Evolutionary conservation across 495 filamentous ascomycete species (phyloP).

Genomic region (Daldinia vernicosa): DNA sequence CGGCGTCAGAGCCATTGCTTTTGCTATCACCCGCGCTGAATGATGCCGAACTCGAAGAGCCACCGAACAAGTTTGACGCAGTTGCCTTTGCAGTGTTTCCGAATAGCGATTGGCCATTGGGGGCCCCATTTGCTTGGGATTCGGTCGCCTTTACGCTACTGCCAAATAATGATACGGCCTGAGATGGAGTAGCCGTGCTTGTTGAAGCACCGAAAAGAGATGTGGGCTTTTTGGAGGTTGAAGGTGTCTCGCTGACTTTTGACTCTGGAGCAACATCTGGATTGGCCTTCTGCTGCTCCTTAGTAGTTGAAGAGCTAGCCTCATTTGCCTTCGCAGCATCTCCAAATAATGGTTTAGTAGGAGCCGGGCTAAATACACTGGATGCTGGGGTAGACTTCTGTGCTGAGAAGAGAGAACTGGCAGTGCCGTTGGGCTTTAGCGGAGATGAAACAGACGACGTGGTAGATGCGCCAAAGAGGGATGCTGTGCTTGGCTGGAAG

Average conservation of each 20-base stretch:
- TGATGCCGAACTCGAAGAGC: constrained; percentile 26
- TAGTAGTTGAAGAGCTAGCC: constrained; percentile 40
- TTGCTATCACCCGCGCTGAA: constrained; percentile 6
- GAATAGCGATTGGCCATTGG: constrained; percentile 11
- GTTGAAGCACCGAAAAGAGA: constrained; percentile 44
- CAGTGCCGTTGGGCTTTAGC: constrained; percentile 12
- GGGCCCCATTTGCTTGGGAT: not conserved
- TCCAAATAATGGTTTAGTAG: constrained; percentile 39
- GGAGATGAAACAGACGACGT: constrained; percentile 12
- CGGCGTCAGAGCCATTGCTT: constrained; percentile 23
- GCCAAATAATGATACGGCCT: constrained; percentile 22
- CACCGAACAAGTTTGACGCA: constrained; percentile 45
- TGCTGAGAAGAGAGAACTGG: constrained; percentile 25
- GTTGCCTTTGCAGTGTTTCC: constrained; percentile 6
- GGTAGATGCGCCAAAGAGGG: constrained; percentile 28
- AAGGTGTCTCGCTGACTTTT: constrained; percentile 33
- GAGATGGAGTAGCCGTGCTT: constrained; percentile 22
- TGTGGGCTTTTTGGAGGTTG: constrained; percentile 22
- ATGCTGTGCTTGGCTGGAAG: constrained; percentile 20
- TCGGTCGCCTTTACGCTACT: constrained; percentile 4
- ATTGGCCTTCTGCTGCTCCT: constrained; percentile 34
- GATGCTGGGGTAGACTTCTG: constrained; percentile 25
- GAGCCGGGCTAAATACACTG: constrained; percentile 27
- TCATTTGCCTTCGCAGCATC: constrained; percentile 43
- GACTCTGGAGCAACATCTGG: constrained; percentile 14